These are phyloP conservation scores for Vigna hirtella DNA, from an alignment of 306 rosid genomes.

Conservation along the genomic window DNA sequence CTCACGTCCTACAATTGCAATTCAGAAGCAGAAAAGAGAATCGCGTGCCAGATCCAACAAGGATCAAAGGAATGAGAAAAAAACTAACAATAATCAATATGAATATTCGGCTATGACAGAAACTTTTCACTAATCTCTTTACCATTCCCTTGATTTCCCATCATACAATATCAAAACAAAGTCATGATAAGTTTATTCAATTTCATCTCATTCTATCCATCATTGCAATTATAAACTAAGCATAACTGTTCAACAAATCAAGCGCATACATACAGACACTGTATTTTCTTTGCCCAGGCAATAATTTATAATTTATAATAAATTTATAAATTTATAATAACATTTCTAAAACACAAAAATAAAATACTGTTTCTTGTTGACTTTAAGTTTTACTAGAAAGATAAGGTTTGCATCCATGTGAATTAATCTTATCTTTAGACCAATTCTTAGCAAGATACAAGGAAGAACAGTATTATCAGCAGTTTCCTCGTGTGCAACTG, in stretches of 20 bases:
- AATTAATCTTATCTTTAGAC: too few species aligned
- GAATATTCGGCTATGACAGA: neutral
- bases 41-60: neutral
- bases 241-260: too few species aligned
- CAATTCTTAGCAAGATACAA: neutral
- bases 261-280: too few species aligned
- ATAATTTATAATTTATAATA: neutral
- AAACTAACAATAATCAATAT: neutral
- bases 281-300: too few species aligned
- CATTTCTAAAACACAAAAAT: slow-evolving; percentile 20
- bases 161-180: too few species aligned
- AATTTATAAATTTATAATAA: neutral
- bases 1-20: too few species aligned
- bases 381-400: too few species aligned
- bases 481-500: slow-evolving; percentile 69
- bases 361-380: neutral
- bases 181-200: too few species aligned
- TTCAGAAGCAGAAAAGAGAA: neutral
- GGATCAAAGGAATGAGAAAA: neutral
- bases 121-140: neutral
- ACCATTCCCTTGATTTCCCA: too few species aligned
- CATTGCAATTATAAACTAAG: too few species aligned
- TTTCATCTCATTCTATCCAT: too few species aligned
- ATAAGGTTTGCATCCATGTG: too few species aligned
- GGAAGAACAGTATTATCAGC: slow-evolving; percentile 64